Percentiles rank a stretch among this genome's conserved stretches.
phyloP scores from a whole-genome alignment of 768 basidiomycete species.

The Naematelia encephala region DNA sequence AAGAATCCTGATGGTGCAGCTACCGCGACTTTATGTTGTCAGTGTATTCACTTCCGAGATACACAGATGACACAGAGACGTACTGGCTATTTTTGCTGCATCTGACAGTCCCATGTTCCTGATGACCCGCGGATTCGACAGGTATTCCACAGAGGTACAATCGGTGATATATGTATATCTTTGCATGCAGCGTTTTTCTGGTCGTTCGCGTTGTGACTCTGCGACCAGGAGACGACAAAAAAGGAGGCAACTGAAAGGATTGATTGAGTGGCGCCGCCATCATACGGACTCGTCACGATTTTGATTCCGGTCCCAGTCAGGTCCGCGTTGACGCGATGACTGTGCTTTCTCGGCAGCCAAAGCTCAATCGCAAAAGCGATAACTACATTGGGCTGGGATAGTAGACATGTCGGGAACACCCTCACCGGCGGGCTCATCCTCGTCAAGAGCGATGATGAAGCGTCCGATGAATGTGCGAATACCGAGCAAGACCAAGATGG shows the following conservation, averaged over 20 bases:
- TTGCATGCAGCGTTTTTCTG: too few relatives aligned
- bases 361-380: too few relatives aligned
- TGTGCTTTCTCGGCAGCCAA: too few relatives aligned
- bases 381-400: too few relatives aligned
- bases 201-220: too few relatives aligned
- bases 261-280: slow-evolving; percentile 3
- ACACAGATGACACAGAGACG: slow-evolving; percentile 1
- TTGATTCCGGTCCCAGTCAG: not conserved
- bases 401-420: not conserved
- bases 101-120: not conserved
- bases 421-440: not conserved
- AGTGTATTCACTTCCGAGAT: too few relatives aligned
- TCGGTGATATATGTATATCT: too few relatives aligned
- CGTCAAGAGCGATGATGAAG: not conserved
- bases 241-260: not conserved
- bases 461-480: not conserved
- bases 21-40: slow-evolving; percentile 8
- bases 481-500: slow-evolving; percentile 32
- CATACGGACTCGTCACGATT: too few relatives aligned
- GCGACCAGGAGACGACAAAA: not conserved
- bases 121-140: too few relatives aligned
- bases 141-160: too few relatives aligned
- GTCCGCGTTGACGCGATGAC: not conserved
- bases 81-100: slow-evolving; percentile 8
- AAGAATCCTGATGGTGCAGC: slow-evolving; percentile 9